Conservation (phyloP, 495 filamentous ascomycete species). For the Cetradonia linearis region DNA sequence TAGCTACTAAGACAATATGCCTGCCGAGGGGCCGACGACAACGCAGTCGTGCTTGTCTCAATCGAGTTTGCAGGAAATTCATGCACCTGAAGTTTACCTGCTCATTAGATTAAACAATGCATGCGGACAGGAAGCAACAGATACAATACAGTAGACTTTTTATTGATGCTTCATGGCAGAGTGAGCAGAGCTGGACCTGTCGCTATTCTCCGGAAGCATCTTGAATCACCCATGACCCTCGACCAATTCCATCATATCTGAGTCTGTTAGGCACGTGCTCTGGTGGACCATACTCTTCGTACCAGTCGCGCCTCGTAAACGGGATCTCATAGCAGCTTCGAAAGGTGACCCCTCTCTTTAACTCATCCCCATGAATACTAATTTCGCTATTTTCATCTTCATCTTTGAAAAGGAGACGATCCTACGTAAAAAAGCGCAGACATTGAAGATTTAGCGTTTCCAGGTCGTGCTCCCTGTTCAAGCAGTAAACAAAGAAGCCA, state of each 20-base stretch:
- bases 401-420: neutral
- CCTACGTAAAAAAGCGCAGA: neutral
- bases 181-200: neutral
- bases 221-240: neutral
- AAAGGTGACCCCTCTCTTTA: neutral
- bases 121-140: neutral
- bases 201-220: neutral
- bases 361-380: neutral
- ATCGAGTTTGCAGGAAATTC: neutral
- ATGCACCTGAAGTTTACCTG: neutral
- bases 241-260: neutral
- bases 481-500: neutral
- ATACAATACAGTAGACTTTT: neutral
- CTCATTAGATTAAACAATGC: neutral
- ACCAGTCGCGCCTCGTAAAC: neutral
- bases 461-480: neutral
- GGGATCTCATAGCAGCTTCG: neutral
- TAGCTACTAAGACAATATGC: neutral
- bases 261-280: neutral
- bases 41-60: neutral
- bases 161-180: neutral
- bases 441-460: neutral
- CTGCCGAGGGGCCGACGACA: neutral
- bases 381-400: neutral
- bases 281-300: neutral